phyloP scores from a whole-genome alignment of 768 basidiomycete genomes.

The Tylopilus plumbeoviolaceoides region DNA sequence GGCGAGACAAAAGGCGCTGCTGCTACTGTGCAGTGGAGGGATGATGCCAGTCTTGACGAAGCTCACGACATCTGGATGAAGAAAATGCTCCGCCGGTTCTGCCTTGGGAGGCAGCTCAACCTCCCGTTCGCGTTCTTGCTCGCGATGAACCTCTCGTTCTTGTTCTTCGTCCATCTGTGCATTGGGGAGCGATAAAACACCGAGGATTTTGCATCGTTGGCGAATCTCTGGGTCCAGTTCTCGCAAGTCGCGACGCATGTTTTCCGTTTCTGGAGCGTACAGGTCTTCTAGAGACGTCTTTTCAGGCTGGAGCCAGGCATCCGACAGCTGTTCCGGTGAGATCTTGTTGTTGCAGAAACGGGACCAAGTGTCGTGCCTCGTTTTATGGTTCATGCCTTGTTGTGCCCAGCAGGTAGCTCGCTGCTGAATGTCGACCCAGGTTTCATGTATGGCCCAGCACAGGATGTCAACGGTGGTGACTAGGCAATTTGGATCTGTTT shows the following conservation, averaged over 20 bases:
- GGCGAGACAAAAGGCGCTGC: neutral
- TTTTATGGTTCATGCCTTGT: slow-evolving; percentile 24
- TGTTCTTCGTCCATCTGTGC: neutral
- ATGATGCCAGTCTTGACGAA: neutral
- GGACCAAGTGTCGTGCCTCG: neutral
- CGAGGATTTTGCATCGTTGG: neutral
- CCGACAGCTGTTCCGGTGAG: neutral
- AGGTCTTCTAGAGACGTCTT: neutral
- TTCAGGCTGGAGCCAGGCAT: neutral
- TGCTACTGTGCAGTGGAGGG: neutral
- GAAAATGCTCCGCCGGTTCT: neutral
- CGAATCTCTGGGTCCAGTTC: neutral
- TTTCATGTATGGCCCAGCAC: slow-evolving; percentile 12
- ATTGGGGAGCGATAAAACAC: neutral
- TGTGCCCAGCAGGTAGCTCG: neutral
- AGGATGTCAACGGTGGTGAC: slow-evolving; percentile 30
- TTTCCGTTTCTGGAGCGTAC: neutral
- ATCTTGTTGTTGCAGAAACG: neutral
- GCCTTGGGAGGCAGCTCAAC: neutral
- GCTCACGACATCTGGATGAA: neutral
- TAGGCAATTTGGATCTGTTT: neutral
- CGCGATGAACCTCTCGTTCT: neutral
- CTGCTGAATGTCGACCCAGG: slow-evolving; percentile 24
- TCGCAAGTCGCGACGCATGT: neutral
- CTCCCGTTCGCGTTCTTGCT: neutral